These are phyloP conservation scores for Cryphonectria radicalis DNA, from an alignment of 2,329 filamentous ascomycete species.

Conservation along the genomic window DNA sequence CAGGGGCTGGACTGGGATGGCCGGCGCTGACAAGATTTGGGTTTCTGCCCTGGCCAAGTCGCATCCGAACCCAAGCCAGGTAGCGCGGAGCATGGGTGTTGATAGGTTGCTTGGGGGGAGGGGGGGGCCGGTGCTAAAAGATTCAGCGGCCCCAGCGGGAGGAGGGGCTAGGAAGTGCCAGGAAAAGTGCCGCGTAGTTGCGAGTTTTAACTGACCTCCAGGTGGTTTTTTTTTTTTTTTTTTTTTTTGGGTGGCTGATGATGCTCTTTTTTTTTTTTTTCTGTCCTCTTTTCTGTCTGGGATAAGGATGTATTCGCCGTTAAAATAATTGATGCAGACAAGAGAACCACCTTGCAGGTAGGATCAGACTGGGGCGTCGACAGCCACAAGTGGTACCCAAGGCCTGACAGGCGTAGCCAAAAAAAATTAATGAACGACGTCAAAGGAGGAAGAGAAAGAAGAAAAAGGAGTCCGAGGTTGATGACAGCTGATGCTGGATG, in stretches of 20 bases:
- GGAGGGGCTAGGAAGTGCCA: constrained; percentile 18
- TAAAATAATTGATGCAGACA: neutral
- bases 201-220: constrained; percentile 24
- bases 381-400: neutral
- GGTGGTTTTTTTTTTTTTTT: constrained; percentile 3
- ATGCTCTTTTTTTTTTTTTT: neutral
- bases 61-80: constrained; percentile 5
- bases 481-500: constrained; percentile 2
- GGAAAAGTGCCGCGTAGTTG: neutral
- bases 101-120: constrained; percentile 16
- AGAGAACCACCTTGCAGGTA: neutral
- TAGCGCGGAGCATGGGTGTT: constrained; percentile 15
- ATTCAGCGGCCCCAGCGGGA: neutral
- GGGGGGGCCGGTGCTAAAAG: neutral
- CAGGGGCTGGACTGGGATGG: constrained; percentile 9
- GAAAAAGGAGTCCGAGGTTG: neutral
- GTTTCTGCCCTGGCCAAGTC: constrained; percentile 15
- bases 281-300: neutral
- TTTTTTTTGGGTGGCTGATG: neutral
- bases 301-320: neutral
- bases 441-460: no score
- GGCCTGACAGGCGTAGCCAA: neutral
- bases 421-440: constrained; percentile 1
- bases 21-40: constrained; percentile 13
- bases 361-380: neutral